Conservation (phyloP, 2,329 filamentous ascomycete genomes). For the Thelonectria blattea region DNA sequence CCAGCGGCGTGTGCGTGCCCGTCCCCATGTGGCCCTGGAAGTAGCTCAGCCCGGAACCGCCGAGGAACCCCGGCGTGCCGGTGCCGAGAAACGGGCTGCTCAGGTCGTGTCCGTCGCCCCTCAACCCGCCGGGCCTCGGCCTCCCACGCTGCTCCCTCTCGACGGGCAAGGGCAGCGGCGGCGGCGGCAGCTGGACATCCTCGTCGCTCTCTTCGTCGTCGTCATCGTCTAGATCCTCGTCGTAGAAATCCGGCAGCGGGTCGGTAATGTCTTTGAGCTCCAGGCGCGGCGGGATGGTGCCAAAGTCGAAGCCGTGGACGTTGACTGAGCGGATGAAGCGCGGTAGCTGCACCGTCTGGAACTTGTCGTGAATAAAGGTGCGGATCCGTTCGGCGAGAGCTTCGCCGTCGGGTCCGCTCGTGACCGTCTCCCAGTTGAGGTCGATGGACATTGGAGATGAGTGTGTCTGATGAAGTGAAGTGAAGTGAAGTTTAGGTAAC, state of each 20-base stretch:
- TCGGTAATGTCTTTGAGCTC: slow-evolving; percentile 98
- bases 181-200: slow-evolving; percentile 19
- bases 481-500: slow-evolving; percentile 9
- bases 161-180: slow-evolving; percentile 28
- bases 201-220: slow-evolving; percentile 52
- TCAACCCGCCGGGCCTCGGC: slow-evolving; percentile 39
- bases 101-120: slow-evolving; percentile 49
- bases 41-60: slow-evolving; percentile 80
- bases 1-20: slow-evolving; percentile 79
- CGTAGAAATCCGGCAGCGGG: slow-evolving; percentile 95
- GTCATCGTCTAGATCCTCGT: slow-evolving; percentile 68
- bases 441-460: slow-evolving; percentile 85
- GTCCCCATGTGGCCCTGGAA: slow-evolving; percentile 81
- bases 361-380: slow-evolving; percentile 92
- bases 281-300: slow-evolving; percentile 78
- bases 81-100: slow-evolving; percentile 64
- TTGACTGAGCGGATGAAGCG: slow-evolving; percentile 97
- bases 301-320: slow-evolving; percentile 94
- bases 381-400: slow-evolving; percentile 86
- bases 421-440: slow-evolving; percentile 94
- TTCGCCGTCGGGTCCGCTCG: slow-evolving; percentile 84
- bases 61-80: slow-evolving; percentile 68
- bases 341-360: slow-evolving; percentile 88
- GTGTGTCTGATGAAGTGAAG: slow-evolving; percentile 18
- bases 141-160: slow-evolving; percentile 25